Base-by-base conservation (phyloP, 2,329 filamentous ascomycete genomes). In the Exophiala aquamarina region DNA sequence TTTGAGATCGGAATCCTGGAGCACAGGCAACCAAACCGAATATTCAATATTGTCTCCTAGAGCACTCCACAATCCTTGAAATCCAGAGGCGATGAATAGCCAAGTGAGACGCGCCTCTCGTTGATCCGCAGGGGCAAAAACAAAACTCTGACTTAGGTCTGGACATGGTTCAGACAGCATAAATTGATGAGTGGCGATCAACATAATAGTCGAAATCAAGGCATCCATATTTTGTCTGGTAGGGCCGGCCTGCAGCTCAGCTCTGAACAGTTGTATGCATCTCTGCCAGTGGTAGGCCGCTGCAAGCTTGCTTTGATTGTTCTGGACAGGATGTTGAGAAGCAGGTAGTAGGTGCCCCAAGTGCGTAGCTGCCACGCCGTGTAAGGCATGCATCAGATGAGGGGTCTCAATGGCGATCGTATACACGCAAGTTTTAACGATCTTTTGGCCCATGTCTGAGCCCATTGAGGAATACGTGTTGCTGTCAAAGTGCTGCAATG, bases 271-370 rank as follows among this genome's bases (percentile, higher is more conserved):
- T 5, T 49, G 54, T 23, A 71, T 62, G 9, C 67, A 61, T 20
- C 60, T 60, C 42, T 66, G 63, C 66, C 67, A 70, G 50, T 70
- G 68, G 45, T 66, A 64, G 3, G 63, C 58, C 55, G 31, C 54
- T 18, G 45, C 52, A 35, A 52, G 32, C 37, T 43, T 41, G 19
- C 20, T 46, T 64, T 64, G 23, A 59, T 55, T 4, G 65, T 20
- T 21, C 55, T 59, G 56, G 61, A 64, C 8, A 49, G 50, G 35
- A 44, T 59, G 15, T 59, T 60, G 36, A 37, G 35, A 40, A 11
- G 61, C 54, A 1, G 61, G 58, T 18, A 63, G 31, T 8, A 60
- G 41, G 34, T 59, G 59, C 37, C 60, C 59, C 31, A 69, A 59
- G 40, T 65, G 63, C 11, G 59, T 61, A 4, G 60, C 62, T 29